Percentiles rank a stretch among this genome's conserved stretches.
Evolutionary conservation across 2,329 filamentous ascomycete genomes (phyloP).

Genomic region (Microcera coccophila): DNA sequence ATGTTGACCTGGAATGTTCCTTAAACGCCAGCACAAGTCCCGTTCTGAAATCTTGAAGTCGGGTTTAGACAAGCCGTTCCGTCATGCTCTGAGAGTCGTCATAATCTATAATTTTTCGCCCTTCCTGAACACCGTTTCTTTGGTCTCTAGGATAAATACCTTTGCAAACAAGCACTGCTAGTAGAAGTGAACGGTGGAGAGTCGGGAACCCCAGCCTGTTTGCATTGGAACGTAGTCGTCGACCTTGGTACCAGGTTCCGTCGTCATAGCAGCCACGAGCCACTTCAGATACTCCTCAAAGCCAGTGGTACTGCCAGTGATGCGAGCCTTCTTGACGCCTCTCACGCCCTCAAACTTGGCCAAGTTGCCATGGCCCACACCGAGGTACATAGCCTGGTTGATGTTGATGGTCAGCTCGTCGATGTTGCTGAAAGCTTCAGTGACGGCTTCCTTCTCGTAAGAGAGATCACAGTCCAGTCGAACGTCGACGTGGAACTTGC

Average conservation of each 20-base stretch:
- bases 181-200: constrained; percentile 22
- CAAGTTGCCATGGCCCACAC: constrained; percentile 36
- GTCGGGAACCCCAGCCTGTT: constrained; percentile 21
- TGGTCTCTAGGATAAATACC: too few species aligned
- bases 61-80: too few species aligned
- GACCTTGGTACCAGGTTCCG: constrained; percentile 18
- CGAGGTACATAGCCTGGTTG: constrained; percentile 37
- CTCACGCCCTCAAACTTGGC: constrained; percentile 41
- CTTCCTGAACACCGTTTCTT: too few species aligned
- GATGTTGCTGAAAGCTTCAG: constrained; percentile 34
- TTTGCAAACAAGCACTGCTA: neutral
- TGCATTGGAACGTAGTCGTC: constrained; percentile 19
- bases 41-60: too few species aligned
- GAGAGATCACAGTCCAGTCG: constrained; percentile 40
- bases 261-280: constrained; percentile 38
- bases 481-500: constrained; percentile 37
- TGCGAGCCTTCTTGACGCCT: constrained; percentile 34
- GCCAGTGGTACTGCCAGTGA: constrained; percentile 38
- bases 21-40: too few species aligned
- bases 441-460: constrained; percentile 29
- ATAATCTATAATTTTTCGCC: too few species aligned
- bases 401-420: constrained; percentile 40
- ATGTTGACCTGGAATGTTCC: too few species aligned
- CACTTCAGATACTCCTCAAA: constrained; percentile 42
- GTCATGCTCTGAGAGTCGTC: too few species aligned